phyloP scores from a whole-genome alignment of 2,329 filamentous ascomycete species.

The Talaromyces pinophilus region DNA sequence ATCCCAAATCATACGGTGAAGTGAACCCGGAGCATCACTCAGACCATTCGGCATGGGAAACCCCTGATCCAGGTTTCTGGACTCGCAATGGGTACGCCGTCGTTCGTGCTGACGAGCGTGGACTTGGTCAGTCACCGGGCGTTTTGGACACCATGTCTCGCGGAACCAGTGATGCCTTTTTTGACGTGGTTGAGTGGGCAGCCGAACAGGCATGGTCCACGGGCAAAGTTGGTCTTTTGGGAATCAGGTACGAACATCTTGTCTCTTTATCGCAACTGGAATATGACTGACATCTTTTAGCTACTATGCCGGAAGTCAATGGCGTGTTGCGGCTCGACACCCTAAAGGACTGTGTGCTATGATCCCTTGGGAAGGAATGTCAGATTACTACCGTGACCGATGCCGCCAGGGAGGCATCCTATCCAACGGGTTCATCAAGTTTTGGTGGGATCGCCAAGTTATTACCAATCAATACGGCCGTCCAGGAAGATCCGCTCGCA shows the following conservation, averaged over 20 bases:
- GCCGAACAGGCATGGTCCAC: slow-evolving; percentile 46
- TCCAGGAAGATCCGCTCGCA: slow-evolving; percentile 51
- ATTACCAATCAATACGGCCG: slow-evolving; percentile 68
- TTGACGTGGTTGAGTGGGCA: slow-evolving; percentile 56
- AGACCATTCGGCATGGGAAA: slow-evolving; percentile 60
- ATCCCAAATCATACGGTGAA: slow-evolving; percentile 53
- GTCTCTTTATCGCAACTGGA: not conserved
- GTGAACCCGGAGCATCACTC: slow-evolving; percentile 58
- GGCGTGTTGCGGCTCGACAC: slow-evolving; percentile 55
- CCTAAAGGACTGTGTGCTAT: slow-evolving; percentile 55
- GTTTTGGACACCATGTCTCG: slow-evolving; percentile 56
- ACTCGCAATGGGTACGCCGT: slow-evolving; percentile 57
- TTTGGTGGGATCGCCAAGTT: slow-evolving; percentile 66
- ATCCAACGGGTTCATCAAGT: slow-evolving; percentile 59
- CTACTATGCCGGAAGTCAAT: slow-evolving; percentile 58
- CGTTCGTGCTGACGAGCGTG: slow-evolving; percentile 57
- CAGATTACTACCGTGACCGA: slow-evolving; percentile 59
- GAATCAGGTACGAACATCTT: slow-evolving; percentile 40
- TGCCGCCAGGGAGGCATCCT: slow-evolving; percentile 64
- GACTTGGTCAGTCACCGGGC: slow-evolving; percentile 55
- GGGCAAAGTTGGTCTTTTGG: slow-evolving; percentile 54
- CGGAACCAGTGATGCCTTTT: slow-evolving; percentile 55
- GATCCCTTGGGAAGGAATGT: slow-evolving; percentile 60
- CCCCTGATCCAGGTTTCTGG: slow-evolving; percentile 60
- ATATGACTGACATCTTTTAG: slow-evolving; percentile 17